Evolutionary conservation across 2,329 filamentous ascomycete genomes (phyloP).

Genomic region (Juglanconis juglandina): DNA sequence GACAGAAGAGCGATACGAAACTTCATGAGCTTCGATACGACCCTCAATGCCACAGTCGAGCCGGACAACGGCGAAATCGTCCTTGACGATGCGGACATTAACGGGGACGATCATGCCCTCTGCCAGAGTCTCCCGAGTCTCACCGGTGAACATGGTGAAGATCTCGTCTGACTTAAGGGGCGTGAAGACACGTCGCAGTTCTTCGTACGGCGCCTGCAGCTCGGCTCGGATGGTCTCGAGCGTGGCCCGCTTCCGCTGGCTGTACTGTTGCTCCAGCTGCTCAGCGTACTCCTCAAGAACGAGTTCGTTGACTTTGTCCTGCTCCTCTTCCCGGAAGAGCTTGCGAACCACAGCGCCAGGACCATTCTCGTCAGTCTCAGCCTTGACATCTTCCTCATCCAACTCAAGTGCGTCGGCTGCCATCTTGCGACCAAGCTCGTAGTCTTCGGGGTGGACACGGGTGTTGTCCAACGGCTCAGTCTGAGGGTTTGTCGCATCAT

Average conservation of each 20-base stretch:
- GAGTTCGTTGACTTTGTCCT: constrained; percentile 93
- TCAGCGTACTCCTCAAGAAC: constrained; percentile 96
- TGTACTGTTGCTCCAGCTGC: constrained; percentile 88
- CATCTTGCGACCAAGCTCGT: constrained; percentile 97
- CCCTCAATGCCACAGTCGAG: constrained; percentile 94
- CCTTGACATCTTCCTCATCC: constrained; percentile 96
- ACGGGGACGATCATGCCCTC: constrained; percentile 93
- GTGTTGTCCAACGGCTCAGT: constrained; percentile 96
- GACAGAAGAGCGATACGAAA: constrained; percentile 66
- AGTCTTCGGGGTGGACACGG: constrained; percentile 95
- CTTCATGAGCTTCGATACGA: constrained; percentile 76
- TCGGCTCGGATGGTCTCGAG: constrained; percentile 95
- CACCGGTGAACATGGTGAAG: constrained; percentile 95
- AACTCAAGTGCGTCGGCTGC: constrained; percentile 93
- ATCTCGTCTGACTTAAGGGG: constrained; percentile 70
- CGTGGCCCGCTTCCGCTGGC: constrained; percentile 90
- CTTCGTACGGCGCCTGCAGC: constrained; percentile 88
- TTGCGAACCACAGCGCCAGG: constrained; percentile 87
- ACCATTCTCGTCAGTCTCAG: constrained; percentile 86
- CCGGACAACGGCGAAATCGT: constrained; percentile 89
- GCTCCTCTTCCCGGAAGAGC: constrained; percentile 89
- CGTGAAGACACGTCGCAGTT: constrained; percentile 78
- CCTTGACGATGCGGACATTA: constrained; percentile 80
- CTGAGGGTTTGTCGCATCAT: constrained; percentile 74
- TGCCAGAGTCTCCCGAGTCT: constrained; percentile 77